phyloP scores from a whole-genome alignment of 345 rosid genomes.

The Melaleuca quinquenervia region DNA sequence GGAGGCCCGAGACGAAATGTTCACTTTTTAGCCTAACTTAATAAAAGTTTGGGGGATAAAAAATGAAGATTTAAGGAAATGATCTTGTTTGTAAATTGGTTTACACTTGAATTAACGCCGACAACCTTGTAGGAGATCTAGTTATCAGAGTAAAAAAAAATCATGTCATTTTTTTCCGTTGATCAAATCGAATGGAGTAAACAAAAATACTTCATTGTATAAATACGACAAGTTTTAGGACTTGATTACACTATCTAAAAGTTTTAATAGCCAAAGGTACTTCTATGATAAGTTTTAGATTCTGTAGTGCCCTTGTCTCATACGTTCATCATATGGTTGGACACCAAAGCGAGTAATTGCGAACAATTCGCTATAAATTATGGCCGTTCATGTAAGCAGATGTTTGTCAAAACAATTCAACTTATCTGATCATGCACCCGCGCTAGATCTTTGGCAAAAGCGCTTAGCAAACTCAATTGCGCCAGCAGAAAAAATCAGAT shows the following conservation, averaged over 20 bases:
- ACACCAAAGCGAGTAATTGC: not conserved
- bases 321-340: no score
- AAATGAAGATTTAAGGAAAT: rapidly evolving
- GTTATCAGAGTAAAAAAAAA: no score
- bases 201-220: no score
- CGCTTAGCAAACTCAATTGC: not conserved
- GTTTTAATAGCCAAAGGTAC: rapidly evolving
- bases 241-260: rapidly evolving
- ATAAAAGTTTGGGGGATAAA: rapidly evolving
- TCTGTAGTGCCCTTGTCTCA: no score
- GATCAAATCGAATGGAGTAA: no score
- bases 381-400: rapidly evolving
- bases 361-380: rapidly evolving
- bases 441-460: not conserved
- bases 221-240: rapidly evolving
- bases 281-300: no score
- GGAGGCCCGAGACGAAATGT: no score
- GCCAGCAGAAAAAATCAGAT: rapidly evolving
- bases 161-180: no score
- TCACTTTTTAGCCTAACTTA: not conserved
- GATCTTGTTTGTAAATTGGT: rapidly evolving
- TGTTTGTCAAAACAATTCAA: no score
- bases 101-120: not conserved
- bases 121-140: rapidly evolving
- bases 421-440: not conserved